A percentile compares a stretch with the other conserved stretches of the same genome.
Evolutionary conservation across 2,329 filamentous ascomycete species (phyloP).

Genomic region (Beauveria rudraprayagi): DNA sequence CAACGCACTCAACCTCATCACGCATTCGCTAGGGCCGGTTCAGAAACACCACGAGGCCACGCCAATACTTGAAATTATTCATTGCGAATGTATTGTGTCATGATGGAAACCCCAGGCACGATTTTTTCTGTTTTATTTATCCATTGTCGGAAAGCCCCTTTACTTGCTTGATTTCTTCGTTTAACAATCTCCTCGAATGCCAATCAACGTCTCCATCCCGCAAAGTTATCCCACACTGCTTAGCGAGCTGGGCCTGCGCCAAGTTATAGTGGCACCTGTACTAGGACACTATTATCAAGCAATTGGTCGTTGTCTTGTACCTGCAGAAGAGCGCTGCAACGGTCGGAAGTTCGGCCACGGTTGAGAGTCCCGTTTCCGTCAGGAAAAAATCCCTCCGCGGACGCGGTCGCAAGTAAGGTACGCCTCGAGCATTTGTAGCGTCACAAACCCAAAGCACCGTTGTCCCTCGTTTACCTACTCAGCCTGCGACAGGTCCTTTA

Average conservation of each 20-base stretch:
- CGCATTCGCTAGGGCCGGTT: not conserved
- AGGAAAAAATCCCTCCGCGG: conserved; percentile 20
- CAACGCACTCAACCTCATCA: not conserved
- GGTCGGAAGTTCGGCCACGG: not conserved
- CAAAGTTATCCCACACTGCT: not conserved
- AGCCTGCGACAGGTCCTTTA: conserved; percentile 27
- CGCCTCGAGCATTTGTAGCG: too few species aligned
- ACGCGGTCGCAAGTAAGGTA: conserved; percentile 27
- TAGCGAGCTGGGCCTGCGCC: too few species aligned
- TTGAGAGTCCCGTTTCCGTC: not conserved
- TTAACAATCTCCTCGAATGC: too few species aligned
- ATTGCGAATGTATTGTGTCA: not conserved
- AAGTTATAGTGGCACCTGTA: too few species aligned
- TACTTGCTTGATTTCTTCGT: too few species aligned
- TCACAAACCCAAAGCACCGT: too few species aligned
- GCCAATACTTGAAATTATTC: not conserved
- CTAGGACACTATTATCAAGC: too few species aligned
- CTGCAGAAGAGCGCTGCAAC: not conserved
- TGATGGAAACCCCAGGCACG: not conserved
- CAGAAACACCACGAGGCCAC: not conserved
- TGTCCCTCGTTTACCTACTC: conserved; percentile 24
- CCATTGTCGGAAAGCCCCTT: not conserved
- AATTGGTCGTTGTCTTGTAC: too few species aligned
- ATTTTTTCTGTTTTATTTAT: not conserved
- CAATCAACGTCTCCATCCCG: not conserved